These are phyloP conservation scores for Aspergillus aculeatus DNA, from an alignment of 2,329 filamentous ascomycete genomes.

Conservation along the genomic window DNA sequence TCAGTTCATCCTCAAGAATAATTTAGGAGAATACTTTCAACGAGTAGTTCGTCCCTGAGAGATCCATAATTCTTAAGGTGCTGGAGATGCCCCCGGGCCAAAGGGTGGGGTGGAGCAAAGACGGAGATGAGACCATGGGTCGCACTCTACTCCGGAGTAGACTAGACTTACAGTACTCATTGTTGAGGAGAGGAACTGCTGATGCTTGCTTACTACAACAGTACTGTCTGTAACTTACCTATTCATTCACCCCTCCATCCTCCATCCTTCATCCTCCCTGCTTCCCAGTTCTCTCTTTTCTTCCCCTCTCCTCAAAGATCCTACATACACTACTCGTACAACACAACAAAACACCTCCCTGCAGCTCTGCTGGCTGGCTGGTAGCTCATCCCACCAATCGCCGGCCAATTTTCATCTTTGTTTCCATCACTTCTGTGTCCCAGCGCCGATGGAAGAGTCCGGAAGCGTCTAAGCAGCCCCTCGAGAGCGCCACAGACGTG, in stretches of 20 bases:
- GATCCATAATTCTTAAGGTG: not conserved
- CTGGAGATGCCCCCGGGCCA: not conserved
- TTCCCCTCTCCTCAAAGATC: not conserved
- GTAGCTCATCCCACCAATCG: constrained; percentile 22
- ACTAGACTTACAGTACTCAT: too few relatives aligned
- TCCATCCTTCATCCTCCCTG: not conserved
- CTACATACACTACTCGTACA: not conserved
- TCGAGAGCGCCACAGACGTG: not conserved
- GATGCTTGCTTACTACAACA: too few relatives aligned
- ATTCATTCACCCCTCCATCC: not conserved
- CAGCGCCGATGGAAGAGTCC: not conserved
- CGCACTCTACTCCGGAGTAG: too few relatives aligned
- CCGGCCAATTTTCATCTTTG: not conserved
- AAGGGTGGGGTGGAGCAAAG: not conserved
- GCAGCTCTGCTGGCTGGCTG: constrained; percentile 12
- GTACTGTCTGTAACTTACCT: not conserved
- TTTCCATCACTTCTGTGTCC: not conserved
- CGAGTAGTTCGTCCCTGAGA: not conserved
- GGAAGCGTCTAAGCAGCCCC: not conserved
- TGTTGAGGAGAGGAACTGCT: not conserved
- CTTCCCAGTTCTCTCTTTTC: not conserved
- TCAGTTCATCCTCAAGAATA: not conserved
- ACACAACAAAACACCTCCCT: not conserved
- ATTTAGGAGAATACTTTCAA: not conserved
- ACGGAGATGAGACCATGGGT: not conserved